Percentiles rank a stretch among this genome's conserved stretches.
Evolutionary conservation across 805 yeast species (phyloP).

Genomic region (Barnettozyma populi): DNA sequence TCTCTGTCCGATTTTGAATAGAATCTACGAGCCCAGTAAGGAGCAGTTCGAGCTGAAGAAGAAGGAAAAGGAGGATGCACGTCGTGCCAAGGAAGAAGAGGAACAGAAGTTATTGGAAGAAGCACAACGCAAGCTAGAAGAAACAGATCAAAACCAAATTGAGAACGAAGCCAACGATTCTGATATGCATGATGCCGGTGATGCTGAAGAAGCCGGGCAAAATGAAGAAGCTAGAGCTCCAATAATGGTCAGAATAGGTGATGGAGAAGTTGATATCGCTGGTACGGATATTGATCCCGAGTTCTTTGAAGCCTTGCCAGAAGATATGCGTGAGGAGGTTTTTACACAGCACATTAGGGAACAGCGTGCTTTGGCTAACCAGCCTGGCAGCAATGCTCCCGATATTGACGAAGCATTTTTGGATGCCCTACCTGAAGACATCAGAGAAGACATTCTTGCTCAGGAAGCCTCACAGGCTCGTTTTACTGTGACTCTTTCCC

Average conservation of each 20-base stretch:
- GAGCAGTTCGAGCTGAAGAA: slow-evolving; percentile 24
- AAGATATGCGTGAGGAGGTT: slow-evolving; percentile 89
- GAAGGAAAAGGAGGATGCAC: slow-evolving; percentile 25
- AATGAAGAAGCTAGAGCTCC: slow-evolving; percentile 35
- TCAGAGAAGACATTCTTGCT: slow-evolving; percentile 57
- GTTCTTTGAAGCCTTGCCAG: slow-evolving; percentile 84
- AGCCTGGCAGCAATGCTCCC: slow-evolving; percentile 40
- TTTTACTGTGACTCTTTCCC: slow-evolving; percentile 11
- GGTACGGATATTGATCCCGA: slow-evolving; percentile 92
- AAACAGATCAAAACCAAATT: slow-evolving; percentile 7
- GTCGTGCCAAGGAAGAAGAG: slow-evolving; percentile 25
- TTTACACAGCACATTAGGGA: slow-evolving; percentile 79
- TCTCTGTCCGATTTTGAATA: slow-evolving; percentile 39
- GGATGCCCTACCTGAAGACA: slow-evolving; percentile 66
- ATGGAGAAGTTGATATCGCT: slow-evolving; percentile 73
- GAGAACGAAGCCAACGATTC: slow-evolving; percentile 5
- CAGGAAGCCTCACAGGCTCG: slow-evolving; percentile 37
- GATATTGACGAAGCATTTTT: slow-evolving; percentile 79
- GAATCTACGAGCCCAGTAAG: slow-evolving; percentile 44
- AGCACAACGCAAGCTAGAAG: slow-evolving; percentile 13
- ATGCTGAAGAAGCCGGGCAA: slow-evolving; percentile 5
- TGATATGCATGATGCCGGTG: slow-evolving; percentile 5
- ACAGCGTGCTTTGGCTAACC: slow-evolving; percentile 53
- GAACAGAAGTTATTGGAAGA: slow-evolving; percentile 19
- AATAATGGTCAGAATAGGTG: slow-evolving; percentile 67